A percentile compares a stretch with the other conserved stretches of the same genome.
phyloP scores from a whole-genome alignment of 2,329 filamentous ascomycete genomes.

The Sporothrix brasiliensis region DNA sequence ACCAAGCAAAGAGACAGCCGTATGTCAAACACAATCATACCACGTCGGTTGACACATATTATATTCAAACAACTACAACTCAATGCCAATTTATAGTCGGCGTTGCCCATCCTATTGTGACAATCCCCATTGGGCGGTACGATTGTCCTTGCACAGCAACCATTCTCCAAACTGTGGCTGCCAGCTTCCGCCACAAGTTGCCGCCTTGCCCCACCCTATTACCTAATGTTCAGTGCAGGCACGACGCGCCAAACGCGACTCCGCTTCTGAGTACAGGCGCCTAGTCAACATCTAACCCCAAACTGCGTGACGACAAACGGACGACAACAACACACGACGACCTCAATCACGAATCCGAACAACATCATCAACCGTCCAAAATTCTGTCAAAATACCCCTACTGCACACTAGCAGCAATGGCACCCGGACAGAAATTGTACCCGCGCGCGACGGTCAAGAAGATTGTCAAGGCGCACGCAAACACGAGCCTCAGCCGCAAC shows the following conservation, averaged over 20 bases:
- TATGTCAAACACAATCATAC: neutral
- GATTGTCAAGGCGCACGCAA: conserved; percentile 86
- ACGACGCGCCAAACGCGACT: conserved; percentile 28
- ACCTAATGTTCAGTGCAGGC: conserved; percentile 17
- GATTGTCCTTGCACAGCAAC: neutral
- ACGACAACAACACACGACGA: neutral
- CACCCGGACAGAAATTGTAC: conserved; percentile 72
- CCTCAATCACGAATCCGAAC: neutral
- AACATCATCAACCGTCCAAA: neutral
- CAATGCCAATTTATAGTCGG: neutral
- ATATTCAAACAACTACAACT: neutral
- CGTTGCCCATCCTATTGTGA: neutral
- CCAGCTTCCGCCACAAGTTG: conserved; percentile 22
- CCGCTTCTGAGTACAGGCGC: neutral
- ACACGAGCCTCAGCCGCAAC: conserved; percentile 78
- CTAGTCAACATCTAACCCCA: neutral
- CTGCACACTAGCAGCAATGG: conserved; percentile 49
- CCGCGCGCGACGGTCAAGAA: conserved; percentile 84
- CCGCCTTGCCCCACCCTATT: conserved; percentile 17
- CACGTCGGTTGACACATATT: neutral
- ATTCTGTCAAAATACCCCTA: neutral
- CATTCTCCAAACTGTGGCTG: neutral
- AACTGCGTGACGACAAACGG: neutral
- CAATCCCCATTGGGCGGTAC: neutral
- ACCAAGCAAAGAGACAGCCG: neutral